Percentiles rank a stretch among this genome's conserved stretches.
Evolutionary conservation across 2,329 filamentous ascomycete genomes (phyloP).

Genomic region (Exophiala xenobiotica): DNA sequence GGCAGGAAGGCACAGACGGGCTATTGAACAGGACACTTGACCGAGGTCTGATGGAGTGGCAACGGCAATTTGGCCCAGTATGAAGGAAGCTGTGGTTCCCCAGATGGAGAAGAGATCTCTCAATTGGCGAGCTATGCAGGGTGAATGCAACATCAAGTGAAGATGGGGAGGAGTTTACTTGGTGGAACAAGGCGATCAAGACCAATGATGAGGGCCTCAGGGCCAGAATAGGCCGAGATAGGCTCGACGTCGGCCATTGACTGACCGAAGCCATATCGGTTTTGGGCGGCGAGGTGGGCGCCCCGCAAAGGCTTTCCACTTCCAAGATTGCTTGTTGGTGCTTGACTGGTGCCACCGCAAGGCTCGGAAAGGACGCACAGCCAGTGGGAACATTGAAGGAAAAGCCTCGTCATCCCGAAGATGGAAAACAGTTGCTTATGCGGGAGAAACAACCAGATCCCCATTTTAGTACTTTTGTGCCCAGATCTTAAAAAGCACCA

Average conservation of each 20-base stretch:
- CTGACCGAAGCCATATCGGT: background rate
- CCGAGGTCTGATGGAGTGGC: constrained; percentile 1
- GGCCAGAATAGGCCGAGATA: background rate
- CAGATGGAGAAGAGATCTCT: constrained; percentile 15
- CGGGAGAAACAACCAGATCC: too few species aligned
- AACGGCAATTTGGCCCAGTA: background rate
- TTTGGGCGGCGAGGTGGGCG: too few species aligned
- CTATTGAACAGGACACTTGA: background rate
- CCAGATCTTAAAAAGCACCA: too few species aligned
- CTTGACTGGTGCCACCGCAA: background rate
- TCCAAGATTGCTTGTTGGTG: background rate
- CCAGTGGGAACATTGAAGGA: background rate
- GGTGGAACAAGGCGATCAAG: background rate
- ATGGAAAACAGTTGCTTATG: too few species aligned
- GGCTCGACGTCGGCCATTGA: background rate
- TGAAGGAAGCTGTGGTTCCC: background rate
- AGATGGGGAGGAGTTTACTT: background rate
- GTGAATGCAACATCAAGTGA: constrained; percentile 7
- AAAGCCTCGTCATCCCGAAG: too few species aligned
- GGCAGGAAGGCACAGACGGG: background rate
- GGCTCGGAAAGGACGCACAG: background rate
- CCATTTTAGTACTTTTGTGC: too few species aligned
- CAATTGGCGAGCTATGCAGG: background rate
- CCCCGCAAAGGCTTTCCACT: background rate
- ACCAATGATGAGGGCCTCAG: background rate